A percentile compares a stretch with the other conserved stretches of the same genome.
phyloP scores from a whole-genome alignment of 2,329 filamentous ascomycete genomes.

The Pseudopithomyces maydicus region DNA sequence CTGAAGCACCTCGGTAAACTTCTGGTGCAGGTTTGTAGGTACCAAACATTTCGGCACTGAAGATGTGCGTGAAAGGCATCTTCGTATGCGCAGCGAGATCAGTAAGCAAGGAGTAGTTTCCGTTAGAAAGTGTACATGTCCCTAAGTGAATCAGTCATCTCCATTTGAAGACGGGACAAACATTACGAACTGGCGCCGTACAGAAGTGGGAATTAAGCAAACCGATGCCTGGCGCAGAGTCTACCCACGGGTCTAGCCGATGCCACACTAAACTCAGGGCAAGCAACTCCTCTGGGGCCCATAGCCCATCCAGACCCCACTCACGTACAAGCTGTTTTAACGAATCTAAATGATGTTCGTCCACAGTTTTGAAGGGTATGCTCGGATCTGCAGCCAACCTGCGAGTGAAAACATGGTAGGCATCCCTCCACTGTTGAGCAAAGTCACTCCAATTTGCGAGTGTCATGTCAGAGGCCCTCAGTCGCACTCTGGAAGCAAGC shows the following conservation, averaged over 20 bases:
- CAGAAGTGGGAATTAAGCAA: conserved; percentile 58
- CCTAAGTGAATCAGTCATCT: conserved; percentile 14
- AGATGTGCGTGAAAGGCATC: conserved; percentile 66
- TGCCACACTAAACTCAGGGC: conserved; percentile 71
- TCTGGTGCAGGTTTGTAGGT: conserved; percentile 74
- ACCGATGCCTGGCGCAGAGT: conserved; percentile 63
- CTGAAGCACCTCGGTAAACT: conserved; percentile 72
- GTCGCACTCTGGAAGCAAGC: conserved; percentile 54
- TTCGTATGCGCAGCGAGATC: conserved; percentile 66
- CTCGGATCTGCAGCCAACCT: conserved; percentile 54
- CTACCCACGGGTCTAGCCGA: conserved; percentile 70
- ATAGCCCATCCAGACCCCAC: conserved; percentile 64
- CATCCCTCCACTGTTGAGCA: conserved; percentile 71
- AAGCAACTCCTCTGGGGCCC: conserved; percentile 49
- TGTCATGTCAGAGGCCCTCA: conserved; percentile 57
- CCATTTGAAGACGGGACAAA: too few relatives aligned
- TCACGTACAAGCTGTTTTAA: conserved; percentile 62
- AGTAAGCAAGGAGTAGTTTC: conserved; percentile 68
- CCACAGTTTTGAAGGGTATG: conserved; percentile 68
- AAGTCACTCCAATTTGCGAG: conserved; percentile 66
- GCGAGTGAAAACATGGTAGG: conserved; percentile 66
- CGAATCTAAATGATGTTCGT: conserved; percentile 71
- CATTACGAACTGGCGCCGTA: conserved; percentile 1
- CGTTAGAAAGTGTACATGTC: conserved; percentile 76
- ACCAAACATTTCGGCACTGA: conserved; percentile 72